Evolutionary conservation across 1,284 basidiomycete genomes (phyloP).

Genomic region (Ceratobasidium sp.): DNA sequence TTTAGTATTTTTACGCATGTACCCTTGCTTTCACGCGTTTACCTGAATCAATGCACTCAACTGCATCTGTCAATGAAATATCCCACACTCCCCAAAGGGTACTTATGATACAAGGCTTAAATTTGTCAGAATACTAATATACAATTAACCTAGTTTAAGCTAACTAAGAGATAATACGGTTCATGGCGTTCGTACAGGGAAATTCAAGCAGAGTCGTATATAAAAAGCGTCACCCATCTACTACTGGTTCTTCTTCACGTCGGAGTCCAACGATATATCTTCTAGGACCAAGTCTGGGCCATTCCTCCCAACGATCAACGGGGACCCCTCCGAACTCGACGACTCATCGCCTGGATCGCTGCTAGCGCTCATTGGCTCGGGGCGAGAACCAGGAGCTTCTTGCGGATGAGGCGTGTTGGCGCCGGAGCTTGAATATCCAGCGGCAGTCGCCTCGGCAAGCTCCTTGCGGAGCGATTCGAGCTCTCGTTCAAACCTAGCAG

Average conservation of each 20-base stretch:
- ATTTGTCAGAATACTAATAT: conserved; percentile 8
- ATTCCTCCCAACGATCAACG: conserved; percentile 30
- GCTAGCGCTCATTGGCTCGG: background rate
- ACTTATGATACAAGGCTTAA: conserved; percentile 19
- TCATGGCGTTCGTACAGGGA: conserved; percentile 7
- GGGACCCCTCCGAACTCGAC: conserved; percentile 37
- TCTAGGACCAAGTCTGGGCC: conserved; percentile 15
- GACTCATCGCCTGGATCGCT: conserved; percentile 37
- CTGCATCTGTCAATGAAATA: conserved; percentile 26
- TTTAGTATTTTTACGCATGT: background rate
- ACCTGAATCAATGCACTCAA: conserved; percentile 33
- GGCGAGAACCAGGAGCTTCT: background rate
- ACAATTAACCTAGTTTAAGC: conserved; percentile 36
- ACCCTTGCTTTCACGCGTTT: conserved; percentile 12
- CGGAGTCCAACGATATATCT: conserved; percentile 20
- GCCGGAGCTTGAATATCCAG: conserved; percentile 20
- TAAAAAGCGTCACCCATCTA: conserved; percentile 5
- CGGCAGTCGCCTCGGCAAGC: conserved; percentile 63
- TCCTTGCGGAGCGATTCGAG: conserved; percentile 90
- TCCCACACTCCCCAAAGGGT: background rate
- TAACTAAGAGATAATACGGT: background rate
- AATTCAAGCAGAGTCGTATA: conserved; percentile 6
- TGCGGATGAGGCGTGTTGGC: conserved; percentile 22
- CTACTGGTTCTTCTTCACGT: conserved; percentile 44
- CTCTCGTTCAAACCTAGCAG: conserved; percentile 86